Base-by-base conservation (phyloP, 2,329 filamentous ascomycete species). In the Neofusicoccum kwambonambiense region DNA sequence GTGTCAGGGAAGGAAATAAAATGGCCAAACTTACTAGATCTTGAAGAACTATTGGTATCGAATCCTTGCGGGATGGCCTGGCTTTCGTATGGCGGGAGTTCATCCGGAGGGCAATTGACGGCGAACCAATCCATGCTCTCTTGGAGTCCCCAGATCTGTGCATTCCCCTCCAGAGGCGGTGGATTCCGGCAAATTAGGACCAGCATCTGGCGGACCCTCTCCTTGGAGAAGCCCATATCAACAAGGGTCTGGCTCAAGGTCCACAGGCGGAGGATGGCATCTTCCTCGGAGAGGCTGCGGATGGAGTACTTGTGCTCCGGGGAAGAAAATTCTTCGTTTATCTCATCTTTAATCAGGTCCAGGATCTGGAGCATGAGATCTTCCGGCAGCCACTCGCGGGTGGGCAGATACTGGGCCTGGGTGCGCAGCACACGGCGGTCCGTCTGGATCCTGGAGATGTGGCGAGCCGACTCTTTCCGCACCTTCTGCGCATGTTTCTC, bases 51-150 rank as follows among this genome's bases (percentile, higher is more conserved):
- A 52, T 19, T 68, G 39, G 39, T 64, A 42, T 57, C 56, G 12
- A 56, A 42, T 6, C 27, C 31, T n/a, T 41, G 39, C 17, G 19
- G 51, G 2, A n/a, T 45, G 12, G 57, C 39, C 35, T 47, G 64
- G 15, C 7, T 67, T 68, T 90, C 87, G 74, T 95, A 96, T 52
- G 87, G 83, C 5, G 90, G 90, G 41, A 94, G 82, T 70, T 93
- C 89, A 0, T 88, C 85, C 67, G 83, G 79, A 13, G 84, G 79
- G 70, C 89, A 91, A 73, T 95, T 87, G 68, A 91, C 82, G n/a
- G 92, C 91, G 62, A 98, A 84, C 92, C 93, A 97, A 70, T 97
- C 92, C 19, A 99, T 76, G 31, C 91, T 88, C 77, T 97, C 93
- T 67, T 96, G 90, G 41, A 98, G 80, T 9, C 93, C 93, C 91